phyloP scores from a whole-genome alignment of 2,329 filamentous ascomycete species.

The Penicillium sp. region DNA sequence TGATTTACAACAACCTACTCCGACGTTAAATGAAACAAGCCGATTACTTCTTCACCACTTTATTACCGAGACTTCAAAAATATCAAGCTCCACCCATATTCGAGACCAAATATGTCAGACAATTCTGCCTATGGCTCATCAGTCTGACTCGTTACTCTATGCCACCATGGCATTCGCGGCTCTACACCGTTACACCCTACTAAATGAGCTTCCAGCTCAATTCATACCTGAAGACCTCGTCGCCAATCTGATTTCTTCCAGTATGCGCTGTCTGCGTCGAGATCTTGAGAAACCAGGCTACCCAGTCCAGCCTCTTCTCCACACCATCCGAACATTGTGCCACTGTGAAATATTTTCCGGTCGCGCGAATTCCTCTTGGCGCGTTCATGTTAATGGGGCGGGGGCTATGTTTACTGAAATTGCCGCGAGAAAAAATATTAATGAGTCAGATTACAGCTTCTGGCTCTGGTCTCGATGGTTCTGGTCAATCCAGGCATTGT shows the following conservation, averaged over 20 bases:
- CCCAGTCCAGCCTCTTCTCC: slow-evolving; percentile 20
- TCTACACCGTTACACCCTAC: slow-evolving; percentile 21
- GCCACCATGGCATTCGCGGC: slow-evolving; percentile 31
- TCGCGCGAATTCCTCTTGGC: slow-evolving; percentile 24
- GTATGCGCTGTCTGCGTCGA: slow-evolving; percentile 3
- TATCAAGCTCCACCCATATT: slow-evolving; percentile 24
- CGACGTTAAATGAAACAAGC: slow-evolving; percentile 2
- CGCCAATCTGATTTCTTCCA: slow-evolving; percentile 4
- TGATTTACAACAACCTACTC: neutral
- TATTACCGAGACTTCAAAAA: slow-evolving; percentile 25
- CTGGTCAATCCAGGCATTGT: slow-evolving; percentile 27
- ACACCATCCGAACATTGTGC: slow-evolving; percentile 29
- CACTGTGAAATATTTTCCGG: slow-evolving; percentile 32
- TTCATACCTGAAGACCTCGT: slow-evolving; percentile 9
- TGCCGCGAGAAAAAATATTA: slow-evolving; percentile 10
- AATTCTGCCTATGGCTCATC: slow-evolving; percentile 26
- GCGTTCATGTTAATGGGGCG: slow-evolving; percentile 30
- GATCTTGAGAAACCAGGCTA: slow-evolving; percentile 8
- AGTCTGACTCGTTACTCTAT: slow-evolving; percentile 27
- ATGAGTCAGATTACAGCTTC: slow-evolving; percentile 2
- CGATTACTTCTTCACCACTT: slow-evolving; percentile 27
- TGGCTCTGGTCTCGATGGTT: slow-evolving; percentile 25
- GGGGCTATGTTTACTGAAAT: slow-evolving; percentile 20
- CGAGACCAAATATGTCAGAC: slow-evolving; percentile 24
- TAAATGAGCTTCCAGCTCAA: slow-evolving; percentile 7